Evolutionary conservation across 495 filamentous ascomycete genomes (phyloP).

Genomic region (Copromyces sp.): DNA sequence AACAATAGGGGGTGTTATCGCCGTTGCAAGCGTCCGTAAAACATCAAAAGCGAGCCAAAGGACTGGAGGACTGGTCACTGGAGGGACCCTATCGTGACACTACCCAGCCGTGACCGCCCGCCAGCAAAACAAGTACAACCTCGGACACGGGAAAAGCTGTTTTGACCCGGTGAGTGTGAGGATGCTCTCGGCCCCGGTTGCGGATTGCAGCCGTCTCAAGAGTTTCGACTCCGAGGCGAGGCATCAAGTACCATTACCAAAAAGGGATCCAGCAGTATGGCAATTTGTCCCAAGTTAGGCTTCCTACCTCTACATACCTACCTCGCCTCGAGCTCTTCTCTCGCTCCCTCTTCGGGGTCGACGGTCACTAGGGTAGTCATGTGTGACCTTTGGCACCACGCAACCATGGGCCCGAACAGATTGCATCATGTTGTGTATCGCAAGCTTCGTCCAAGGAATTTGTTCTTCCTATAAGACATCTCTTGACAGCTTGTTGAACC

Average conservation of each 20-base stretch:
- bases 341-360: neutral
- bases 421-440: neutral
- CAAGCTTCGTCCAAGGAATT: neutral
- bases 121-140: neutral
- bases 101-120: neutral
- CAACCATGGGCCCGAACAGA: neutral
- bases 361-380: neutral
- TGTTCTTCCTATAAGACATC: neutral
- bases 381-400: neutral
- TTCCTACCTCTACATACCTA: neutral
- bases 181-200: neutral
- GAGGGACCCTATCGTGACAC: neutral
- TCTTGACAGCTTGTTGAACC: neutral
- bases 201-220: neutral
- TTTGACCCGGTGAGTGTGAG: neutral
- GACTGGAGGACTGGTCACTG: neutral
- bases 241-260: neutral
- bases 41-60: neutral
- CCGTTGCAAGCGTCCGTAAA: neutral
- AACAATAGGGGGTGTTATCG: neutral
- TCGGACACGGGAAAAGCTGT: neutral
- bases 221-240: neutral
- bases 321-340: neutral
- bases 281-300: neutral
- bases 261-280: neutral